Conservation (phyloP, 345 rosid species). For the Brassica nigra region DNA sequence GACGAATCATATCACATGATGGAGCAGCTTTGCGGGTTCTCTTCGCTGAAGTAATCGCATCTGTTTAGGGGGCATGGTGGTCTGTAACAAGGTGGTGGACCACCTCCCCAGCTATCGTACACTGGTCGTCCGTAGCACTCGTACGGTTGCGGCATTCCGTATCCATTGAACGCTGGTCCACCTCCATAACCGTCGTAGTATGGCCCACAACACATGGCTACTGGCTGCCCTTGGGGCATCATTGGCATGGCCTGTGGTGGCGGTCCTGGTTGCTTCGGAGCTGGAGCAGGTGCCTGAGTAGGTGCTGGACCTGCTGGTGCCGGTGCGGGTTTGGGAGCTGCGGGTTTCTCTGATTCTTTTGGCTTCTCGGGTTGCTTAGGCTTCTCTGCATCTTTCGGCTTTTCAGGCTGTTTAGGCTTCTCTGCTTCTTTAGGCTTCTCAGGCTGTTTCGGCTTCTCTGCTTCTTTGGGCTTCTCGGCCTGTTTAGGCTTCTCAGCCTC, state of each 20-base stretch:
- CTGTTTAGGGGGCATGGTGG: slow-evolving; percentile 23
- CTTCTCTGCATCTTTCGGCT: slow-evolving; percentile 35
- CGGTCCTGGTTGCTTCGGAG: slow-evolving; percentile 39
- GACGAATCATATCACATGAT: slow-evolving; percentile 46
- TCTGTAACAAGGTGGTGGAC: slow-evolving; percentile 39
- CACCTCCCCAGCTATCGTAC: slow-evolving; percentile 60
- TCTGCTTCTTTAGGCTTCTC: slow-evolving; percentile 23
- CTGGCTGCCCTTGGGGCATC: slow-evolving; percentile 30
- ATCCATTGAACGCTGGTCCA: slow-evolving; percentile 43
- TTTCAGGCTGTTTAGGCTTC: slow-evolving; percentile 20
- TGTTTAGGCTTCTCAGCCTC: not conserved
- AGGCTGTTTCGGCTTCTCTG: not conserved
- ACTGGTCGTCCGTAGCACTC: slow-evolving; percentile 56
- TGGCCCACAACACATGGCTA: slow-evolving; percentile 35
- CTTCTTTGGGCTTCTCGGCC: not conserved
- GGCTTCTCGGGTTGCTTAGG: slow-evolving; percentile 31
- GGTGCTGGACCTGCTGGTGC: slow-evolving; percentile 18
- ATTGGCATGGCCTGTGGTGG: slow-evolving; percentile 19
- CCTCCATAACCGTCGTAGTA: slow-evolving; percentile 37
- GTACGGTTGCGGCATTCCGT: slow-evolving; percentile 38
- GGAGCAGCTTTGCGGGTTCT: slow-evolving; percentile 52
- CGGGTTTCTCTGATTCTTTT: slow-evolving; percentile 10
- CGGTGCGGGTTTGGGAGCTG: not conserved
- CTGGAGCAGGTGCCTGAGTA: slow-evolving; percentile 21
- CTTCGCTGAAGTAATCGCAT: slow-evolving; percentile 56